These are phyloP conservation scores for Durio zibethinus DNA, from an alignment of 345 rosid species.

Conservation along the genomic window DNA sequence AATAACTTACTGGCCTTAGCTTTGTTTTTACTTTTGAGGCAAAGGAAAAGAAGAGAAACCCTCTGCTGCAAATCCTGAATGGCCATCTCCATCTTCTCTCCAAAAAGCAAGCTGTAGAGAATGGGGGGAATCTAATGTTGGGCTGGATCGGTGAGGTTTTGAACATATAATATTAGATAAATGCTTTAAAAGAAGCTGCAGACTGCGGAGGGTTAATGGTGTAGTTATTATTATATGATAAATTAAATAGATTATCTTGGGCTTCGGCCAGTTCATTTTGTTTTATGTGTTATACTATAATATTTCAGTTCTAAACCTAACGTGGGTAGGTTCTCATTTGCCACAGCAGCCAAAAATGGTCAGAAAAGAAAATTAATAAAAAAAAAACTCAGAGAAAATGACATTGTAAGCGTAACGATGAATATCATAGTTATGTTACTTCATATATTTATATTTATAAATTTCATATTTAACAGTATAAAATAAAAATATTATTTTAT, in stretches of 20 bases:
- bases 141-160: constrained; percentile 55
- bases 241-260: constrained; percentile 26
- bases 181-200: constrained; percentile 47
- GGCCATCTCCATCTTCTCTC: constrained; percentile 13
- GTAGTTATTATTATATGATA: not conserved
- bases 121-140: constrained; percentile 49
- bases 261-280: constrained; percentile 43
- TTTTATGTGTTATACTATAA: constrained; percentile 37
- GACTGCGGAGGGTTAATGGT: constrained; percentile 36
- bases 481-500: no score
- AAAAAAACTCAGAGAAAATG: no score
- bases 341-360: constrained; percentile 39
- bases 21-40: constrained; percentile 4
- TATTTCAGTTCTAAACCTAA: constrained; percentile 1
- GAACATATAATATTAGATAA: constrained; percentile 34
- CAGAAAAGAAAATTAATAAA: no score
- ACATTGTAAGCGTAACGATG: no score
- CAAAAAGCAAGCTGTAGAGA: constrained; percentile 42
- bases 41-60: constrained; percentile 20
- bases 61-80: constrained; percentile 19
- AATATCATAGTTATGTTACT: no score
- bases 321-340: constrained; percentile 19
- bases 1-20: not conserved
- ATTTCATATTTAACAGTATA: no score
- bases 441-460: no score